Conservation (phyloP, 371 early-diverging fungal genomes). For the Syncephalastrum contaminatum region DNA sequence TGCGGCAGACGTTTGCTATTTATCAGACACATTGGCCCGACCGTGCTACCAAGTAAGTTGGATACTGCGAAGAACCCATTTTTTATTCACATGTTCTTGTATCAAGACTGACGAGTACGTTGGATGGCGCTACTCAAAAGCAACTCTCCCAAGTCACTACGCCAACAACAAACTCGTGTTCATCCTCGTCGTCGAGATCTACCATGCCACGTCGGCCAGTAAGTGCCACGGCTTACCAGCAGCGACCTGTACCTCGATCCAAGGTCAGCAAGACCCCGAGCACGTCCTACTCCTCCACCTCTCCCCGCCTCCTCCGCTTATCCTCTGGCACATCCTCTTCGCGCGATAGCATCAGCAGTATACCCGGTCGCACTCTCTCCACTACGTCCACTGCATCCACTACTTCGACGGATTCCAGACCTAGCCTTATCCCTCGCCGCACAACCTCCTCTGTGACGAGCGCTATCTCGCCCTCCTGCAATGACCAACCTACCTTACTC, state of each 20-base stretch:
- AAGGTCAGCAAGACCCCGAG: background rate
- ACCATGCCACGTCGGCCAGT: no score
- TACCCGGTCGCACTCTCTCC: no score
- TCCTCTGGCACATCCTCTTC: no score
- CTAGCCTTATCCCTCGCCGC: background rate
- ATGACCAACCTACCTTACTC: background rate
- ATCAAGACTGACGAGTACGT: constrained; percentile 2
- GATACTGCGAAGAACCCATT: background rate
- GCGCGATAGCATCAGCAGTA: no score
- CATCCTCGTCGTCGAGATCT: no score
- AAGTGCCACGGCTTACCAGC: no score
- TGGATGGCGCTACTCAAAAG: constrained; percentile 10
- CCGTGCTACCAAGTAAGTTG: constrained; percentile 23
- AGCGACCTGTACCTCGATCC: no score
- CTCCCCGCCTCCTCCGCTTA: no score
- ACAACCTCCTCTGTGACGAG: background rate
- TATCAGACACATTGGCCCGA: constrained; percentile 23
- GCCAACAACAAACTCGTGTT: no score
- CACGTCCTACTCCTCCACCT: background rate
- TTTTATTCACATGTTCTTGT: constrained; percentile 3
- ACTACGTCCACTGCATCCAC: no score
- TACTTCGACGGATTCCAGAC: no score
- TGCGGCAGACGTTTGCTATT: constrained; percentile 16
- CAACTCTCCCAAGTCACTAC: constrained; percentile 7
- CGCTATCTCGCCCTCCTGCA: background rate